These are phyloP conservation scores for Bromus sterilis DNA, from an alignment of 176 grass and related monocot genomes.

Conservation along the genomic window DNA sequence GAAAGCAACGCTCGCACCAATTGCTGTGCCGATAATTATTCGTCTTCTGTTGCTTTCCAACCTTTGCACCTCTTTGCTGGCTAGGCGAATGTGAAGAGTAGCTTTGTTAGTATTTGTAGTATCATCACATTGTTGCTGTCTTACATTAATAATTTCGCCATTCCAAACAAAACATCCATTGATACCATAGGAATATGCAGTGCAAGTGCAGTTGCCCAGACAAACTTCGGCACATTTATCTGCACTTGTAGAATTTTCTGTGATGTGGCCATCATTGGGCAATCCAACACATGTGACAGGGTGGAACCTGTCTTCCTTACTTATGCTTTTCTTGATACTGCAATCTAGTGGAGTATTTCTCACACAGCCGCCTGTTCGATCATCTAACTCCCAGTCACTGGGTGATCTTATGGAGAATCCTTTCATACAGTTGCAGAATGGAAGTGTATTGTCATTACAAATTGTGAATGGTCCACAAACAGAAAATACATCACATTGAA, in stretches of 20 bases:
- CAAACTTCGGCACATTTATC: slow-evolving; percentile 31
- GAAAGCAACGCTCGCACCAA: slow-evolving; percentile 5
- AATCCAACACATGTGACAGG: slow-evolving; percentile 24
- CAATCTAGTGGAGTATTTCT: slow-evolving; percentile 45
- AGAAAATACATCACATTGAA: slow-evolving; percentile 37
- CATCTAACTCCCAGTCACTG: slow-evolving; percentile 32
- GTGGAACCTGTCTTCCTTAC: slow-evolving; percentile 34
- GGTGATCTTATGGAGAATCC: slow-evolving; percentile 30
- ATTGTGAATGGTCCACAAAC: slow-evolving; percentile 48
- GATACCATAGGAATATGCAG: slow-evolving; percentile 38
- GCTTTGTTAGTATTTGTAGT: slow-evolving; percentile 8
- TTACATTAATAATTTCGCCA: slow-evolving; percentile 38
- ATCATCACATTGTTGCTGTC: slow-evolving; percentile 25
- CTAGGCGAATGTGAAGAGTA: slow-evolving; percentile 44
- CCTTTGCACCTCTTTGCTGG: slow-evolving; percentile 22
- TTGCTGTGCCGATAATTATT: not conserved
- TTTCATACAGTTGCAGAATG: slow-evolving; percentile 42
- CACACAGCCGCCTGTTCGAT: slow-evolving; percentile 38
- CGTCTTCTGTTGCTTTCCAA: not conserved
- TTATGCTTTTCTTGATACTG: not conserved
- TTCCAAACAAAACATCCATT: slow-evolving; percentile 39
- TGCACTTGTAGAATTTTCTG: slow-evolving; percentile 12
- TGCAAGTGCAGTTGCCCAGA: slow-evolving; percentile 44
- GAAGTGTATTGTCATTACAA: slow-evolving; percentile 26
- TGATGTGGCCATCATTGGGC: slow-evolving; percentile 19